Conservation (phyloP, 768 basidiomycete genomes). For the Mrakia frigida region DNA sequence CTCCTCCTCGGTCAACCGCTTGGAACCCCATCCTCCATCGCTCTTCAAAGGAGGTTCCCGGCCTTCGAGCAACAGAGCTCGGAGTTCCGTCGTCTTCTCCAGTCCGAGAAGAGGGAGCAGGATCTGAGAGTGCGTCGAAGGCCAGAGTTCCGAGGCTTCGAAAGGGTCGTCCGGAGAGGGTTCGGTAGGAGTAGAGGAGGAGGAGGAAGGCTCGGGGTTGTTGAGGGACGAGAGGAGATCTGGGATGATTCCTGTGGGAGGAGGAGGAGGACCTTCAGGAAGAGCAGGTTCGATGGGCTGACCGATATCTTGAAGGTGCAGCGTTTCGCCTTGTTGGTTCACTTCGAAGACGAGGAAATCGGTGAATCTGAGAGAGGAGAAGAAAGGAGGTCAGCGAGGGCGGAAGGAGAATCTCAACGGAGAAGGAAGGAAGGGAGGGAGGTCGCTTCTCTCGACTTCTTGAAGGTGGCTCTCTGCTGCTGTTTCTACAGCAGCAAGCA, state of each 20-base stretch:
- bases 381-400: neutral
- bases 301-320: constrained; percentile 72
- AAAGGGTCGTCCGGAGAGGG: constrained; percentile 17
- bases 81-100: constrained; percentile 58
- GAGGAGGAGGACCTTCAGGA: constrained; percentile 38
- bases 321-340: constrained; percentile 67
- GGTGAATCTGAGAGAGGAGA: constrained; percentile 64
- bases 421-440: neutral
- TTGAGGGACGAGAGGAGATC: constrained; percentile 60
- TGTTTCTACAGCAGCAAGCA: too few species aligned
- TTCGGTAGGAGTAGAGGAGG: neutral
- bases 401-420: neutral
- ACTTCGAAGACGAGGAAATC: constrained; percentile 96
- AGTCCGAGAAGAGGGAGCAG: constrained; percentile 30
- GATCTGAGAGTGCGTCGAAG: constrained; percentile 14
- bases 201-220: neutral
- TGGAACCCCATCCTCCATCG: constrained; percentile 69
- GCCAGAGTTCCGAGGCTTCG: constrained; percentile 15
- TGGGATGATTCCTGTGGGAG: constrained; percentile 38
- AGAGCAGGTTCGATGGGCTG: constrained; percentile 51
- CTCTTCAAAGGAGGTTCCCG: constrained; percentile 52
- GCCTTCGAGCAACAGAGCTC: constrained; percentile 72
- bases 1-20: constrained; percentile 40
- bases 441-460: neutral
- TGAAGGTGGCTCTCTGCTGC: too few species aligned